Evolutionary conservation across 768 basidiomycete species (phyloP).

Genomic region (Hydnum rufescens): DNA sequence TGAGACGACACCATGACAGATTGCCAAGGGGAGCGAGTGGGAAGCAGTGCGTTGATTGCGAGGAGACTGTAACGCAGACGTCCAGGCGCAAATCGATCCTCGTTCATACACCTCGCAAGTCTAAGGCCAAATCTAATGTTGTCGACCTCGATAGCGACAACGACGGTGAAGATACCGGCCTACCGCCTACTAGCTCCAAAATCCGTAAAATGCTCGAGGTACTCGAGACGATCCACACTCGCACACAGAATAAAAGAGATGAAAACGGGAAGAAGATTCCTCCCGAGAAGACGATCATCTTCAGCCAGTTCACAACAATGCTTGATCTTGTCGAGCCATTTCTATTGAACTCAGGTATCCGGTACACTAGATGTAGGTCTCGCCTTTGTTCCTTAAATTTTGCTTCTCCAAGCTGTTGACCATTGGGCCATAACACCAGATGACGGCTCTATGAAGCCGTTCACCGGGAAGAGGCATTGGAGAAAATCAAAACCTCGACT

Average conservation of each 20-base stretch:
- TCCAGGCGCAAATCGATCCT: slow-evolving; percentile 23
- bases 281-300: slow-evolving; percentile 83
- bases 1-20: too few relatives aligned
- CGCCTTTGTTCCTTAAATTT: not conserved
- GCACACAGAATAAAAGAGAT: slow-evolving; percentile 24
- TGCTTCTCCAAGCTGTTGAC: not conserved
- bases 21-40: too few relatives aligned
- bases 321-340: slow-evolving; percentile 77
- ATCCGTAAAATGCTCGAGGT: slow-evolving; percentile 65
- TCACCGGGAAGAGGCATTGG: slow-evolving; percentile 54
- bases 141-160: not conserved
- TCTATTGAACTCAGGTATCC: slow-evolving; percentile 42
- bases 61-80: slow-evolving; percentile 26
- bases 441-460: slow-evolving; percentile 70
- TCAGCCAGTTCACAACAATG: slow-evolving; percentile 80
- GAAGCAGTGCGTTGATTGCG: slow-evolving; percentile 24
- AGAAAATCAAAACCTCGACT: slow-evolving; percentile 45
- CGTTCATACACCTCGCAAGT: not conserved
- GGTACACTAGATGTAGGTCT: slow-evolving; percentile 69
- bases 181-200: slow-evolving; percentile 67
- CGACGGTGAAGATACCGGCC: slow-evolving; percentile 16
- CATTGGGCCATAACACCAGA: slow-evolving; percentile 39
- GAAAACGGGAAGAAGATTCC: slow-evolving; percentile 4
- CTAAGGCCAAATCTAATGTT: not conserved
- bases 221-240: slow-evolving; percentile 39